Conservation (phyloP, 805 yeast species). For the Scheffersomyces amazonensis region DNA sequence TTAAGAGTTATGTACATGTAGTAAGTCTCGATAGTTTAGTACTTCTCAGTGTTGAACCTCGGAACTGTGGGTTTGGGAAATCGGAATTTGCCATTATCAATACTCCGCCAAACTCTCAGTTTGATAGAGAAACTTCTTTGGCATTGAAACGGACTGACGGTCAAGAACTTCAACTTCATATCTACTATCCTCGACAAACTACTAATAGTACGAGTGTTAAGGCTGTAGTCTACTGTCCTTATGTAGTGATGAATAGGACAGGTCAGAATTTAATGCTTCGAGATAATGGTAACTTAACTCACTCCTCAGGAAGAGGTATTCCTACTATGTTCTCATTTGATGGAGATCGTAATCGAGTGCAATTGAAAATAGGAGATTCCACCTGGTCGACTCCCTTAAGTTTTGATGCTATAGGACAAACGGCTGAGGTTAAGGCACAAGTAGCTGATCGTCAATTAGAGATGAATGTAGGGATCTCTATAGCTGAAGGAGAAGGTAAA, state of each 20-base stretch:
- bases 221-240: conserved; percentile 78
- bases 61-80: conserved; percentile 56
- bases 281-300: conserved; percentile 55
- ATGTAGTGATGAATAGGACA: conserved; percentile 77
- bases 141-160: conserved; percentile 59
- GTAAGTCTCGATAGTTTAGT: conserved; percentile 71
- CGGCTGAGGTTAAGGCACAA: conserved; percentile 50
- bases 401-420: conserved; percentile 88
- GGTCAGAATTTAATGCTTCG: conserved; percentile 59
- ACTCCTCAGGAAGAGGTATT: conserved; percentile 39
- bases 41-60: conserved; percentile 66
- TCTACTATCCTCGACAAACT: conserved; percentile 58
- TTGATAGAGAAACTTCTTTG: conserved; percentile 54
- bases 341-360: conserved; percentile 60
- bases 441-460: conserved; percentile 53
- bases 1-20: conserved; percentile 71
- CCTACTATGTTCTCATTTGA: conserved; percentile 90
- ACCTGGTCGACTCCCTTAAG: conserved; percentile 71
- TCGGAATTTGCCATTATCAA: conserved; percentile 78
- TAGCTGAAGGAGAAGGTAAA: conserved; percentile 82
- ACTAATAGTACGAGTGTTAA: conserved; percentile 58
- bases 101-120: conserved; percentile 50
- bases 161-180: conserved; percentile 58
- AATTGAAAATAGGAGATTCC: conserved; percentile 64
- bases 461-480: conserved; percentile 69